phyloP scores from a whole-genome alignment of 2,329 filamentous ascomycete genomes.

The Venturia pyrina region DNA sequence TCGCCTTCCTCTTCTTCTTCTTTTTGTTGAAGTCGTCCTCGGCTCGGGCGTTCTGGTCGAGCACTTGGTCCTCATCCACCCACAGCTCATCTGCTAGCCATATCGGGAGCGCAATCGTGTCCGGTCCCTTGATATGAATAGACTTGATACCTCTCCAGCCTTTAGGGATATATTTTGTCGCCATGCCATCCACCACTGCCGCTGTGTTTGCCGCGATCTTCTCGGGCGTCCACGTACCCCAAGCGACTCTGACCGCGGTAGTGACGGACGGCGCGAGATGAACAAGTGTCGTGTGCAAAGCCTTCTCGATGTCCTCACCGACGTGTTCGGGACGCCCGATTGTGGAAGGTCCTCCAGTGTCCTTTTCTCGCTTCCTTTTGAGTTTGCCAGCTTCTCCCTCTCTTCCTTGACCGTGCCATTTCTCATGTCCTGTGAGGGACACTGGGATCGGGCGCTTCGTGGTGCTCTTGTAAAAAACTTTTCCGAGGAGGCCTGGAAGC shows the following conservation, averaged over 20 bases:
- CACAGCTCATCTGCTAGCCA: slow-evolving; percentile 92
- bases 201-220: slow-evolving; percentile 74
- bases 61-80: slow-evolving; percentile 65
- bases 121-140: slow-evolving; percentile 82
- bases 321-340: slow-evolving; percentile 55
- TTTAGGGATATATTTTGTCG: slow-evolving; percentile 66
- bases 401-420: slow-evolving; percentile 2
- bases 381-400: slow-evolving; percentile 1
- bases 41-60: slow-evolving; percentile 39
- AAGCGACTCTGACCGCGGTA: slow-evolving; percentile 70
- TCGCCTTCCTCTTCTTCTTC: slow-evolving; percentile 9
- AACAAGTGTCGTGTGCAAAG: slow-evolving; percentile 67
- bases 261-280: slow-evolving; percentile 70
- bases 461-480: slow-evolving; percentile 81
- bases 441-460: slow-evolving; percentile 82
- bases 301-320: slow-evolving; percentile 70
- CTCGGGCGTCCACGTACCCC: slow-evolving; percentile 61
- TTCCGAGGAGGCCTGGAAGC: slow-evolving; percentile 72
- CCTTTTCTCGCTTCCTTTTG: slow-evolving; percentile 46
- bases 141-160: slow-evolving; percentile 79
- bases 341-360: slow-evolving; percentile 31
- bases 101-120: slow-evolving; percentile 82
- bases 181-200: slow-evolving; percentile 42
- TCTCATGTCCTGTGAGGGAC: slow-evolving; percentile 51
- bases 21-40: slow-evolving; percentile 4